Conservation (phyloP, 805 yeast genomes). For the Kodamaea sagamina region DNA sequence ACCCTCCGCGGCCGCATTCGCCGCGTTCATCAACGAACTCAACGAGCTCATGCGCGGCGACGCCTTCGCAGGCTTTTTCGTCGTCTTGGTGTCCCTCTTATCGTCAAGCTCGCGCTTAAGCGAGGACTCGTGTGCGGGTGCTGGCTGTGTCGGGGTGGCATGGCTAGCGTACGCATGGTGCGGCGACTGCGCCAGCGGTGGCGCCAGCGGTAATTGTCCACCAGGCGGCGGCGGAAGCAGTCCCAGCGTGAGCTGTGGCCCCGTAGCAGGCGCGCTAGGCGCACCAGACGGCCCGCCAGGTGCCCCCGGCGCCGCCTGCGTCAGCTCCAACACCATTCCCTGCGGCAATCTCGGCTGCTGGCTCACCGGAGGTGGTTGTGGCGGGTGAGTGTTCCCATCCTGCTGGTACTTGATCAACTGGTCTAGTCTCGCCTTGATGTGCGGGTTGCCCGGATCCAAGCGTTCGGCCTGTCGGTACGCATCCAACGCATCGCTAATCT, state of each 20-base stretch:
- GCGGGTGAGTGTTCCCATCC: slow-evolving; percentile 64
- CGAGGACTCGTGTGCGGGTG: slow-evolving; percentile 12
- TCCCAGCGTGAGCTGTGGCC: slow-evolving; percentile 9
- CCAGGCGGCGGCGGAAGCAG: slow-evolving; percentile 19
- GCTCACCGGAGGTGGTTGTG: slow-evolving; percentile 66
- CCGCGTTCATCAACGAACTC: slow-evolving; percentile 33
- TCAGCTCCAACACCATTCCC: slow-evolving; percentile 59
- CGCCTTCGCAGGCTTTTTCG: slow-evolving; percentile 25
- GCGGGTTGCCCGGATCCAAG: slow-evolving; percentile 91
- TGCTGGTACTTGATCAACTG: slow-evolving; percentile 75
- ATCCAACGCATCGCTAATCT: slow-evolving; percentile 90
- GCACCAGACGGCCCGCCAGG: slow-evolving; percentile 17
- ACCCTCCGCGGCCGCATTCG: slow-evolving; percentile 22
- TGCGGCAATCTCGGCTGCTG: slow-evolving; percentile 65
- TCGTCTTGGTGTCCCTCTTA: slow-evolving; percentile 31
- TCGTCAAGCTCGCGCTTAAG: slow-evolving; percentile 43
- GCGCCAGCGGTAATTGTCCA: slow-evolving; percentile 1
- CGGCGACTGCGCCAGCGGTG: slow-evolving; percentile 10
- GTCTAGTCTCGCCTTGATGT: slow-evolving; percentile 88
- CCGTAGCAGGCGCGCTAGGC: slow-evolving; percentile 13
- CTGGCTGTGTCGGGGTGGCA: no score
- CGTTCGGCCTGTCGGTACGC: slow-evolving; percentile 97
- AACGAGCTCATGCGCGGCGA: slow-evolving; percentile 18
- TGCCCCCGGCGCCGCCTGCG: slow-evolving; percentile 27
- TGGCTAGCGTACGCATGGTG: no score